Conservation (phyloP, 768 basidiomycete genomes). For the Lactarius trivialis region DNA sequence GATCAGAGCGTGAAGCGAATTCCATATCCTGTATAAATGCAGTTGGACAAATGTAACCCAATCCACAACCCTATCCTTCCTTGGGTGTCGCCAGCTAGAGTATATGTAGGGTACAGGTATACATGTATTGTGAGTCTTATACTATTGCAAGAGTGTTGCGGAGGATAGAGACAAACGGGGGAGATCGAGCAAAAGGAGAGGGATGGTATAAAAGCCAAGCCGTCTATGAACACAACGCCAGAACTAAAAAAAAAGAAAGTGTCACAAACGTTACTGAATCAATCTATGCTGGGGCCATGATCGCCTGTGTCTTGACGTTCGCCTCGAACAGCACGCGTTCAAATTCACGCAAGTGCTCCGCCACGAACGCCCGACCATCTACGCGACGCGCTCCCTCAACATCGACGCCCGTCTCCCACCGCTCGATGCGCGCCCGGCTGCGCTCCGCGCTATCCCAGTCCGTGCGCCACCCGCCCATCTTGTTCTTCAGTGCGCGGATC, state of each 20-base stretch:
- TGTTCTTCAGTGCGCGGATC: constrained; percentile 80
- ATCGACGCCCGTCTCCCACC: constrained; percentile 65
- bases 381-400: constrained; percentile 42
- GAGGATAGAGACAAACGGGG: neutral
- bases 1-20: neutral
- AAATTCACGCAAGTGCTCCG: constrained; percentile 73
- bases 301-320: constrained; percentile 67
- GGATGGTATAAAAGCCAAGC: neutral
- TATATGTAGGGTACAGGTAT: constrained; percentile 19
- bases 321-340: constrained; percentile 67
- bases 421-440: constrained; percentile 67
- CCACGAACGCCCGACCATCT: constrained; percentile 67
- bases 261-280: neutral
- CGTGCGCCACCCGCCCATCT: constrained; percentile 68
- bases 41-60: neutral
- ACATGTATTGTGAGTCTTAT: constrained; percentile 16
- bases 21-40: neutral
- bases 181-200: constrained; percentile 15
- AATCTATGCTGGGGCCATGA: constrained; percentile 61
- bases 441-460: constrained; percentile 85
- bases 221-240: constrained; percentile 2
- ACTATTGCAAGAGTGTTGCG: constrained; percentile 7
- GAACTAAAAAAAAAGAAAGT: neutral
- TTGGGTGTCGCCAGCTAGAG: constrained; percentile 1
- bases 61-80: neutral